Base-by-base conservation (phyloP, 768 basidiomycete genomes). In the Tylopilus subfusipes region DNA sequence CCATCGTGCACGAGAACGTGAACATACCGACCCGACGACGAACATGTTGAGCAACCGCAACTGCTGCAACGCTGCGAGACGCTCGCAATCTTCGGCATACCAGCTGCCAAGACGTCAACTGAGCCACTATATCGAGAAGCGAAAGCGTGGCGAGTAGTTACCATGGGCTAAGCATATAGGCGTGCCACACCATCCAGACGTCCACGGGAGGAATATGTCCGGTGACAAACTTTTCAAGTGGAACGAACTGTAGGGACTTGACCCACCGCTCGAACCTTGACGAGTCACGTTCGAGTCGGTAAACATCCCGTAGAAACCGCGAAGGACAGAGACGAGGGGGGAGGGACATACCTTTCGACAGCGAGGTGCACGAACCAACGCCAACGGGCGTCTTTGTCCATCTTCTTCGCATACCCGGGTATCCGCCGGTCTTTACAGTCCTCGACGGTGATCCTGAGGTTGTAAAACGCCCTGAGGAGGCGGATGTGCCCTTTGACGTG, bases 171-270 rank as follows among this genome's bases (percentile, higher is more conserved):
- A 76, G 71, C 45, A 73, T 19, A 60, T 77, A 76, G 1, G 74
- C 75, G 21, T 76, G 75, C 71, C 76, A 74, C 19, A 76, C 71
- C 73, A 76, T 74, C 65, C 71, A 70, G 22, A 76, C 75, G 38
- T 76, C 76, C 29, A 73, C 27, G 13, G 75, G 75, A 0, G 75
- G 75, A 16, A 72, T 42, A 12, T 71, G 58, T 5, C 47, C 52
- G 22, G 51, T 24, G 30, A 72, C 53, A 31, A 71, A 71, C 33
- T 56, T 59, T 48, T 64, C 68, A 11, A 71, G 54, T 4, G 61
- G 42, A 40, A 61, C 65, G 46, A 59, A 57, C 38, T 61, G 52
- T 49, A 71, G 43, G 5, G 60, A 65, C 22, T 44, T 45, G 21
- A 67, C 58, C 75, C 75, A 76, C 18, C 57, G 63, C 34, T 74